Evolutionary conservation across 2,329 filamentous ascomycete species (phyloP), one percentile per base, ranked within the genome.

Genomic region (Phyllosticta paracitricarpa): DNA sequence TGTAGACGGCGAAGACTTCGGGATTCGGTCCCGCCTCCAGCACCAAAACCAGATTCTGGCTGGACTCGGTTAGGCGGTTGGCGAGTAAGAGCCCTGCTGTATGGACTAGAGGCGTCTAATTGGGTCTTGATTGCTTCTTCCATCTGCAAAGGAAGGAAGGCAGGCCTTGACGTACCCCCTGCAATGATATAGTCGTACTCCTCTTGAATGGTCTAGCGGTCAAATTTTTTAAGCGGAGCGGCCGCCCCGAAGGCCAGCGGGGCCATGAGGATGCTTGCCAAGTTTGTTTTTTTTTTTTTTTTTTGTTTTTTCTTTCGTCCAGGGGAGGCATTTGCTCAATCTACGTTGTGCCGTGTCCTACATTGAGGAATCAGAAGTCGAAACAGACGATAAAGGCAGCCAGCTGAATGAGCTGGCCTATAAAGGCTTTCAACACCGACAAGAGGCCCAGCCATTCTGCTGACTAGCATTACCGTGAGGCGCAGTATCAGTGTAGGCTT

Each of bases 1-100:
- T 62, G 48, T 71, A 69, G 6, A 69, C 63, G 5, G 65, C 58
- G n/a, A 71, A 69, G 10, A 63, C 59, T 51, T 63, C 63, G 24
- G 67, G 67, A 51, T 58, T 61, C 6, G 62, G 63, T 2, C 67
- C 68, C 12, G 63, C 65, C 62, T 70, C 67, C 1, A 69, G 63
- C 12, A 66, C 64, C 10, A 68, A 61, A 4, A 71, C 67, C 22
- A 65, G 67, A n/a, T 68, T 66, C 33, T 65, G 68, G 8, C 56
- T 63, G 8, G 59, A 63, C 53, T 68, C 66, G 5, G 65, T 64
- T 28, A 69, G 58, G 1, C 67, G 63, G 24, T 67, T 66, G 7
- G 67, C 68, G 19, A 69, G 58, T 35, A 63, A 63, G 14, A 69
- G 62, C 2, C 68, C 68, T 17, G 68, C 64, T 22, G 51, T 22